Evolutionary conservation across 2,329 filamentous ascomycete genomes (phyloP), one percentile per base, ranked within the genome.

Genomic region (Chlorencoelia australis): DNA sequence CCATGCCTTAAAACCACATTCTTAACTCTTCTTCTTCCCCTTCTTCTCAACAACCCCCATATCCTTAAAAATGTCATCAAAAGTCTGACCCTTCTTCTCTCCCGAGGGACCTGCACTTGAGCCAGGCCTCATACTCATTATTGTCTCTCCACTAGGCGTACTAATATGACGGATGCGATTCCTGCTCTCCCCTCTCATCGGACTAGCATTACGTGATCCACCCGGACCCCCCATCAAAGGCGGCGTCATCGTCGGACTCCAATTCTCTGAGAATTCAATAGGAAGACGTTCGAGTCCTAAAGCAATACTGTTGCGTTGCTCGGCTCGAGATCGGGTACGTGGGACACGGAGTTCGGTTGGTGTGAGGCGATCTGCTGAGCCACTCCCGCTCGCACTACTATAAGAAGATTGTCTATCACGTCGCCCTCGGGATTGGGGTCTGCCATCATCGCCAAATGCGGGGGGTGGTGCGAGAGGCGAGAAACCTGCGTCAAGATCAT

Each of bases 1-100:
- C 26, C 28, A 33, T 33, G 28, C 9, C 15, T 19, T 32, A 19
- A 33, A 25, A n/a, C n/a, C 11, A 26, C 18, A 35, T 7, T 7
- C 7, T 9, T 27, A 16, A 30, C 19, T 21, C 19, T 36, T 46
- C 35, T 44, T 47, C 40, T 46, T 51, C 27, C 40, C 39, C 37
- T 49, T 45, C 10, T 40, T 55, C 55, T 62, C 64, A 51, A 62
- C 64, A 57, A 63, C 62, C 22, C 50, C 39, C n/a, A 49, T 41
- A 19, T 52, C 54, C 7, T 60, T 59, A 16, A 69, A 52, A 22
- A 69, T 69, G 32, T 69, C 66, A 43, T 69, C 66, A 49, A 69
- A 69, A 0, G 66, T 69, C 7, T 36, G 41, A 15, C 41, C 47
- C 14, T 28, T 36, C 17, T 29, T 42, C 14, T 31, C 33, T 7